A percentile compares a stretch with the other conserved stretches of the same genome.
These are phyloP conservation scores for Chimonanthus praecox DNA, from an alignment of 164 flowering plant species.

Conservation along the genomic window DNA sequence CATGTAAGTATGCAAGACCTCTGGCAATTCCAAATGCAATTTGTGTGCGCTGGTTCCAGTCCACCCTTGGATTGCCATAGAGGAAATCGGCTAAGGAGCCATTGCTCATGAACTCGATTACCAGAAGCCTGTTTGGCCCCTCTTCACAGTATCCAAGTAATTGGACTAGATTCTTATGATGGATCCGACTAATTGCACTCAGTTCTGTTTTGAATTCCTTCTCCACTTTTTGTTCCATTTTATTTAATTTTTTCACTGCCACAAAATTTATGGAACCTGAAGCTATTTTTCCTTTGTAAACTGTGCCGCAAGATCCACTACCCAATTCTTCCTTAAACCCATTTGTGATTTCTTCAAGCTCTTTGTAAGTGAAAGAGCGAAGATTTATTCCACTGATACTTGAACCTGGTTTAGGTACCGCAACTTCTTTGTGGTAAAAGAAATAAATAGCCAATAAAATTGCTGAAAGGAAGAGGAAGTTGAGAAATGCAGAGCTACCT, in stretches of 20 bases:
- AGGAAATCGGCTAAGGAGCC: slow-evolving; percentile 11
- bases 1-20: neutral
- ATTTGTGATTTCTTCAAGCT: slow-evolving; percentile 17
- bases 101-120: slow-evolving; percentile 22
- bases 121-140: slow-evolving; percentile 14
- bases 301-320: slow-evolving; percentile 8
- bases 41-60: slow-evolving; percentile 15
- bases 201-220: slow-evolving; percentile 21
- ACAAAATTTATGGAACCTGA: neutral
- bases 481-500: slow-evolving; percentile 9
- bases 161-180: slow-evolving; percentile 23
- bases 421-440: neutral
- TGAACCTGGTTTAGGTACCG: neutral
- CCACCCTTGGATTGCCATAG: slow-evolving; percentile 4
- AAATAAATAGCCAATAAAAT: slow-evolving; percentile 13
- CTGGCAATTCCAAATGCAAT: slow-evolving; percentile 4
- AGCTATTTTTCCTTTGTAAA: slow-evolving; percentile 14
- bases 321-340: slow-evolving; percentile 13
- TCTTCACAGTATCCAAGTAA: slow-evolving; percentile 14
- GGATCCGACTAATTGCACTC: slow-evolving; percentile 16
- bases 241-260: slow-evolving; percentile 20
- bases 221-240: slow-evolving; percentile 6
- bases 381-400: neutral
- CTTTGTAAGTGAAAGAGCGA: slow-evolving; percentile 16
- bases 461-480: neutral